These are phyloP conservation scores for Malus orientalis DNA, from an alignment of 306 rosid genomes.

Conservation along the genomic window DNA sequence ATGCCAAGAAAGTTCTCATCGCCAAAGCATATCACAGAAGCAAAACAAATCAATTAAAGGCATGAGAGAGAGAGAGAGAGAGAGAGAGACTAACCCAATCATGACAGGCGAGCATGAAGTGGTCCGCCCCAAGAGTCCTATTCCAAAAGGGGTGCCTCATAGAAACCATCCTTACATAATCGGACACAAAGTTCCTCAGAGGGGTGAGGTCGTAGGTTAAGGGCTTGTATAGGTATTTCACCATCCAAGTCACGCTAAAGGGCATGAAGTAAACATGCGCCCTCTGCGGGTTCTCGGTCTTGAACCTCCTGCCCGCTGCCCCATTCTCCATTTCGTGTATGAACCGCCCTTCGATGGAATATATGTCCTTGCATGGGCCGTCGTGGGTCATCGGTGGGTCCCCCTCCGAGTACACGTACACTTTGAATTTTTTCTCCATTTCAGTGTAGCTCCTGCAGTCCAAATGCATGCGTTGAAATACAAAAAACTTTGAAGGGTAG, in stretches of 20 bases:
- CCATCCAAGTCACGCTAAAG: slow-evolving; percentile 88
- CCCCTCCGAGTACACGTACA: slow-evolving; percentile 70
- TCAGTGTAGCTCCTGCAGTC: slow-evolving; percentile 64
- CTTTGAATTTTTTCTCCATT: slow-evolving; percentile 78
- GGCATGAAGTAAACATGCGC: slow-evolving; percentile 78
- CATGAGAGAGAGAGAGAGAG: not conserved
- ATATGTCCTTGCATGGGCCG: slow-evolving; percentile 86
- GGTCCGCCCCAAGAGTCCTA: slow-evolving; percentile 77
- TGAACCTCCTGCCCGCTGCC: slow-evolving; percentile 23
- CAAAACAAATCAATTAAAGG: not conserved
- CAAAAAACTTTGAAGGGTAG: not conserved
- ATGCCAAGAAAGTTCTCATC: slow-evolving; percentile 23
- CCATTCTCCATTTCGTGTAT: slow-evolving; percentile 69
- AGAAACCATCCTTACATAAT: slow-evolving; percentile 56
- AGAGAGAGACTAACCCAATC: slow-evolving; percentile 58
- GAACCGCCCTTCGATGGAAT: slow-evolving; percentile 79
- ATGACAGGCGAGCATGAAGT: slow-evolving; percentile 85
- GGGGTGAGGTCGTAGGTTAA: slow-evolving; percentile 35
- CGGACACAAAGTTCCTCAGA: slow-evolving; percentile 46
- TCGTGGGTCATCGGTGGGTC: slow-evolving; percentile 64
- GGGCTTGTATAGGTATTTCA: slow-evolving; percentile 58
- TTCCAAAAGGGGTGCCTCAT: slow-evolving; percentile 74
- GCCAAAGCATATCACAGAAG: not conserved
- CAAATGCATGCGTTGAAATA: not conserved
- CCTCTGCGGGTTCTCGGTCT: slow-evolving; percentile 42